Evolutionary conservation across 305 asterid genomes (phyloP), one percentile per base, ranked within the genome.

Genomic region (Fraxinus paxiana): DNA sequence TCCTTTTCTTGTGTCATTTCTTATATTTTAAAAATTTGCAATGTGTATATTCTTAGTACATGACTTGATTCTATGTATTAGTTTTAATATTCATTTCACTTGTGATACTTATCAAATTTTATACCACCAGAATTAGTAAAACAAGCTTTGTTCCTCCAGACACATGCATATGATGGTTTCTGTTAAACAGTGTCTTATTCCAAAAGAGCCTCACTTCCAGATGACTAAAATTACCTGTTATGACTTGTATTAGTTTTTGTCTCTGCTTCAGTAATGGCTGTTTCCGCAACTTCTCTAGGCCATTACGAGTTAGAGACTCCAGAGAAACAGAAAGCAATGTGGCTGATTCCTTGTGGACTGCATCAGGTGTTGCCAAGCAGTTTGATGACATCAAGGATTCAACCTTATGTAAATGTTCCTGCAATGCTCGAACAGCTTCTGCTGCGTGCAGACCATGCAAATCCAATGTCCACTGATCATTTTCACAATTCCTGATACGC

Each of bases 401-500:
- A 81, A 92, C 89, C 80, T 76, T 86, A 70, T 41, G 87, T 73
- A 95, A 86, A 75, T 88, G 98, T 77, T 89, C 93, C 82, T 75
- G 86, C 89, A 95, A 77, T 77, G 97, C 98, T 86, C 87, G 84
- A 83, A 95, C 93, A 78, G 98, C 98, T 88, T 95, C 98, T 17
- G 86, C 84, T 56, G 97, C 91, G 85, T 95, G 98, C 82, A 95
- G 95, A 82, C 98, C 98, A 88, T 95, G 98, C 85, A 95, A 88
- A 86, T 95, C 98, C 88, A 95, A 74, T 78, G 92, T 91, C 97
- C 97, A 92, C 24, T 31, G 37, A 85, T 95, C 97, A 86, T 92
- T 95, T 78, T 86, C 81, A 75, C 76, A 22, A 80, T 95, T 95
- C 88, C 91, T 89, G 74, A 86, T 18, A 31, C 81, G 81, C 84